phyloP scores from a whole-genome alignment of 202 grass and related monocot species.

The Zizania palustris region DNA sequence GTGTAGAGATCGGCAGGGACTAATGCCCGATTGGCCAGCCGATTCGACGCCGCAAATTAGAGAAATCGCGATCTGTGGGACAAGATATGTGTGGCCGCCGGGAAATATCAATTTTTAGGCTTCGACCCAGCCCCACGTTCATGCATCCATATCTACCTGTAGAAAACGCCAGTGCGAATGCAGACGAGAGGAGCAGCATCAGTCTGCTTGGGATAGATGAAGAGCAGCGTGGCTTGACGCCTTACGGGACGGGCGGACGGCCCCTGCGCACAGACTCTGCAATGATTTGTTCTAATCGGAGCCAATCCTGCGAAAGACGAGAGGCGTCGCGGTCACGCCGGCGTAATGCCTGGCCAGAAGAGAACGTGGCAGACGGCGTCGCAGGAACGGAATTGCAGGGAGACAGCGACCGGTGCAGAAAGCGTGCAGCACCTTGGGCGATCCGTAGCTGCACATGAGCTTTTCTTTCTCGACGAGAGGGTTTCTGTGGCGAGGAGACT shows the following conservation, averaged over 20 bases:
- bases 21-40: not conserved
- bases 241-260: not conserved
- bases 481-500: slow-evolving; percentile 21
- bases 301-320: not conserved
- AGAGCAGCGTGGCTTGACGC: not conserved
- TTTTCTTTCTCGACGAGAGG: not conserved
- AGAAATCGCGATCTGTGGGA: too few species aligned
- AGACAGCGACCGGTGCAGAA: slow-evolving; percentile 35
- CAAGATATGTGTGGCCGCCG: not conserved
- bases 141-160: slow-evolving; percentile 12
- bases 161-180: not conserved
- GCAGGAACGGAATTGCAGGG: slow-evolving; percentile 35
- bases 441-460: not conserved
- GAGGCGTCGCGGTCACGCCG: not conserved
- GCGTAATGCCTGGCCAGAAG: not conserved
- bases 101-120: slow-evolving; percentile 10
- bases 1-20: not conserved
- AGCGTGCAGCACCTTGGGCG: slow-evolving; percentile 13
- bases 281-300: not conserved
- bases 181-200: slow-evolving; percentile 22
- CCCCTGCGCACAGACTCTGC: not conserved
- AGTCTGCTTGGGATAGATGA: not conserved
- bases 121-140: not conserved
- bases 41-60: not conserved
- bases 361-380: slow-evolving; percentile 1